phyloP scores from a whole-genome alignment of 192 early-diverging fungal species.

The Backusella circina region DNA sequence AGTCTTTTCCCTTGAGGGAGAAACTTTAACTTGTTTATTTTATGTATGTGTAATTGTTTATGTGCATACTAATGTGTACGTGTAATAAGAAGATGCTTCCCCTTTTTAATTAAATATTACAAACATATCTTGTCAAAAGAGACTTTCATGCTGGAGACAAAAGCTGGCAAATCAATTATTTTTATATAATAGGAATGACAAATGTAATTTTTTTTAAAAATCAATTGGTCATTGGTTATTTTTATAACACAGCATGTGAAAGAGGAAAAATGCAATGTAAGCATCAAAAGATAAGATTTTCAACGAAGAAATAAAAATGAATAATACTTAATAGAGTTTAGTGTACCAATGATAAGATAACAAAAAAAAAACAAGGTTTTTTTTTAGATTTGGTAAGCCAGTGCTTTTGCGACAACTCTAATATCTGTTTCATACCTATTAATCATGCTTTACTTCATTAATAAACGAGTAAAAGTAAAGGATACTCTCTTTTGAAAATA shows the following conservation, averaged over 20 bases:
- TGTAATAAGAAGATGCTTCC: too few species aligned
- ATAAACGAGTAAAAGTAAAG: background rate
- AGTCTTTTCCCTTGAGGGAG: background rate
- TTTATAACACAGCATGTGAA: conserved; percentile 4
- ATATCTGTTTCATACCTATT: background rate
- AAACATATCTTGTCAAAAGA: too few species aligned
- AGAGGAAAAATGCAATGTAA: background rate
- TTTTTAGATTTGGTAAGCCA: background rate
- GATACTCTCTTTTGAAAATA: too few species aligned
- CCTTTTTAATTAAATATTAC: too few species aligned
- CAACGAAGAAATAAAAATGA: background rate
- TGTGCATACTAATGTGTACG: background rate
- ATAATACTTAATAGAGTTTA: background rate
- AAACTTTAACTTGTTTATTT: background rate
- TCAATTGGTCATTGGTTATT: background rate
- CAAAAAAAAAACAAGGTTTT: background rate
- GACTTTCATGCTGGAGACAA: too few species aligned
- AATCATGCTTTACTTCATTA: background rate
- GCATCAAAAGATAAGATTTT: background rate
- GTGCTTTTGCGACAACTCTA: background rate
- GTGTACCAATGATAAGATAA: background rate
- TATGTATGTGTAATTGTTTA: background rate
- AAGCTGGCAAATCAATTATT: background rate
- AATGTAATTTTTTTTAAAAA: background rate
- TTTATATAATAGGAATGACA: background rate